A percentile compares a stretch with the other conserved stretches of the same genome.
These are phyloP conservation scores for Thermochaetoides thermophila DNA, from an alignment of 495 filamentous ascomycete genomes.

Conservation along the genomic window DNA sequence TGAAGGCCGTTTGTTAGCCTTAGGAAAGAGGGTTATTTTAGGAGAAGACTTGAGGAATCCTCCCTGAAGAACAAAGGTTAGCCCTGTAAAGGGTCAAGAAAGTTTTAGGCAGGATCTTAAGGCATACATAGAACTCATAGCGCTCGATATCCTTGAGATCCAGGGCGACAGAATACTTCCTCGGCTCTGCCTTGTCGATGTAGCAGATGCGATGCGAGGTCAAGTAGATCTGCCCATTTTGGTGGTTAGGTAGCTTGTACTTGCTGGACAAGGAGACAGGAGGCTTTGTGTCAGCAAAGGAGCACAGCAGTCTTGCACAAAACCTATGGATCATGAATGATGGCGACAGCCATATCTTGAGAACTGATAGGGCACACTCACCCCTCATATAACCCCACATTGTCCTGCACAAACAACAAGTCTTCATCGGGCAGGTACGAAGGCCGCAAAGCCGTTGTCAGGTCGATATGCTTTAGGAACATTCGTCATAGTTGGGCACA, in stretches of 20 bases:
- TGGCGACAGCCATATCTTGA: neutral
- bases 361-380: slow-evolving; percentile 28
- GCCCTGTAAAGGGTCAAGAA: neutral
- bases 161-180: slow-evolving; percentile 71
- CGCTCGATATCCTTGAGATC: slow-evolving; percentile 85
- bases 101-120: neutral
- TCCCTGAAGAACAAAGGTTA: slow-evolving; percentile 40
- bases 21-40: slow-evolving; percentile 81
- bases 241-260: slow-evolving; percentile 84
- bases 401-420: slow-evolving; percentile 89
- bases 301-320: too few species aligned
- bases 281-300: too few species aligned
- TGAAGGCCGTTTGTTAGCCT: slow-evolving; percentile 43
- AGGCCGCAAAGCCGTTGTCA: slow-evolving; percentile 89
- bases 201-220: slow-evolving; percentile 93
- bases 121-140: slow-evolving; percentile 70
- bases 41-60: slow-evolving; percentile 90
- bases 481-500: slow-evolving; percentile 49
- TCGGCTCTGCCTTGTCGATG: slow-evolving; percentile 75
- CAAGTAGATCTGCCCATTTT: slow-evolving; percentile 91
- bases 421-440: slow-evolving; percentile 78
- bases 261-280: slow-evolving; percentile 43
- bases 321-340: too few species aligned
- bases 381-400: slow-evolving; percentile 96
- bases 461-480: slow-evolving; percentile 87